Evolutionary conservation across 106 monocot genomes (phyloP).

Genomic region (Iris macrosiphon): DNA sequence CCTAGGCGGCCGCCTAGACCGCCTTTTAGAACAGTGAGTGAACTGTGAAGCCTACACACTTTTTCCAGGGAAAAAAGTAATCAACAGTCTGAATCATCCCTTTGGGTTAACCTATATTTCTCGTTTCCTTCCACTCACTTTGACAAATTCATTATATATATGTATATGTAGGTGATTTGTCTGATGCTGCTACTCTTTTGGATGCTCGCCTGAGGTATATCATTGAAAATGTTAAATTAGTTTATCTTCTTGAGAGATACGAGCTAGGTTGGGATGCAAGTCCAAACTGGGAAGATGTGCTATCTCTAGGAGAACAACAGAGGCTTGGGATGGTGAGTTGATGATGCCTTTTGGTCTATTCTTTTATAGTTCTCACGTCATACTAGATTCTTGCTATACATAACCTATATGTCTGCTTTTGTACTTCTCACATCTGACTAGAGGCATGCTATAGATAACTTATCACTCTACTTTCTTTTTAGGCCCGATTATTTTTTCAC

Average conservation of each 20-base stretch:
- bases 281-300: slow-evolving; percentile 90
- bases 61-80: too few species aligned
- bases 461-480: slow-evolving; percentile 3
- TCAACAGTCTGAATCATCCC: too few species aligned
- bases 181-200: slow-evolving; percentile 27
- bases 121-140: too few species aligned
- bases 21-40: too few species aligned
- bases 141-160: too few species aligned
- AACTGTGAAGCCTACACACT: too few species aligned
- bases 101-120: too few species aligned
- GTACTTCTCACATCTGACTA: background rate
- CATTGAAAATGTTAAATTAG: slow-evolving; percentile 77
- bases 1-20: too few species aligned
- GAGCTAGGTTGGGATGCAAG: slow-evolving; percentile 76
- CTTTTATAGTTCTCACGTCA: background rate
- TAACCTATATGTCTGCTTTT: too few species aligned
- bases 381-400: background rate
- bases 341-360: background rate
- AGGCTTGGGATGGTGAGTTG: slow-evolving; percentile 94
- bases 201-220: slow-evolving; percentile 64
- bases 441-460: too few species aligned
- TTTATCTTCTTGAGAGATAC: slow-evolving; percentile 92
- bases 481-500: slow-evolving; percentile 98
- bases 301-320: slow-evolving; percentile 97
- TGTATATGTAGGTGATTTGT: slow-evolving; percentile 28